Conservation (phyloP, 805 yeast genomes). For the Yarrowia sp. region DNA sequence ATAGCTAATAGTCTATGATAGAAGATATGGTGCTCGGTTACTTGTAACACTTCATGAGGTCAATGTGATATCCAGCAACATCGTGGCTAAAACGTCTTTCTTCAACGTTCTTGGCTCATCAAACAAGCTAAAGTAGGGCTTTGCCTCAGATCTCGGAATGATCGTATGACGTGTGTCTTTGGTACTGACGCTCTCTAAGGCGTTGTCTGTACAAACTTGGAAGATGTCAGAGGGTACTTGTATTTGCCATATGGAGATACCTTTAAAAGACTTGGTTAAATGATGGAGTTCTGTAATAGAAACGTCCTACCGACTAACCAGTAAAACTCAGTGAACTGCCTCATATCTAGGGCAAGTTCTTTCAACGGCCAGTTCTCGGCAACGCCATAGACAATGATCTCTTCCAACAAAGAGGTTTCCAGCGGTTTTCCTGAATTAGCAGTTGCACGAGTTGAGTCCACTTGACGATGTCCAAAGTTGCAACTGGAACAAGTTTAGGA, state of each 20-base stretch:
- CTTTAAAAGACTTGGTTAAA: no score
- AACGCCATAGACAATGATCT: not conserved
- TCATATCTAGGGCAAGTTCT: not conserved
- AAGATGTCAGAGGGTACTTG: no score
- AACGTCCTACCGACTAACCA: no score
- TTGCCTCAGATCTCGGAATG: not conserved
- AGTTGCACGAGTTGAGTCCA: not conserved
- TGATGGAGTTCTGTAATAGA: no score
- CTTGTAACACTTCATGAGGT: not conserved
- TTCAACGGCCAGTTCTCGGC: not conserved
- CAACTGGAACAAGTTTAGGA: not conserved
- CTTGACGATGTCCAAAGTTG: not conserved
- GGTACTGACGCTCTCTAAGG: not conserved
- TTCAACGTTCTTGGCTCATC: not conserved
- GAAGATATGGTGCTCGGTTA: no score
- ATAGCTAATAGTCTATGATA: no score
- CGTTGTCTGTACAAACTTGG: not conserved
- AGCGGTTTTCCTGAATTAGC: not conserved
- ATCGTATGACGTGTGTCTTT: not conserved
- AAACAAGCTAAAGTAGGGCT: not conserved
- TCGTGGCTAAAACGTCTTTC: not conserved
- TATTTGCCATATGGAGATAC: no score
- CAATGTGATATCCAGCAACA: not conserved
- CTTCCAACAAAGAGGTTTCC: not conserved
- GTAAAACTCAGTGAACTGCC: no score